phyloP scores from a whole-genome alignment of 345 rosid species.

The Sonneratia alba region DNA sequence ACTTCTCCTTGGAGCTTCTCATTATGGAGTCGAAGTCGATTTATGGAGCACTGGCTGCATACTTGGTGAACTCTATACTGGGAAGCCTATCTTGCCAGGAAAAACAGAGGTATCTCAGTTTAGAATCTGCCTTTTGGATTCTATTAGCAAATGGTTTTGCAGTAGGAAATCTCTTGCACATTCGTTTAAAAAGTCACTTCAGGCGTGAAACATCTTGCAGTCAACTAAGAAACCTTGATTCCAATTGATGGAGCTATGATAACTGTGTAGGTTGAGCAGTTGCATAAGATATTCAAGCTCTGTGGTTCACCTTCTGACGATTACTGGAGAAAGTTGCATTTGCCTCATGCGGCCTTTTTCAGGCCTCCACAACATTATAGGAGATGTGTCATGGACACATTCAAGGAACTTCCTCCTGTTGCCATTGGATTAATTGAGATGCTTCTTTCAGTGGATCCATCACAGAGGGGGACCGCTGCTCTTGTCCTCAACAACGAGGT shows the following conservation, averaged over 20 bases:
- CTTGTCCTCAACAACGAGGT: slow-evolving; percentile 31
- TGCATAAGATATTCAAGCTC: slow-evolving; percentile 36
- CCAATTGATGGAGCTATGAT: too few species aligned
- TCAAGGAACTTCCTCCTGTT: slow-evolving; percentile 32
- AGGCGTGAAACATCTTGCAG: too few species aligned
- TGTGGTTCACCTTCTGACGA: slow-evolving; percentile 41
- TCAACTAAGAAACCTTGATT: too few species aligned
- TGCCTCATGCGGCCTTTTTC: slow-evolving; percentile 31
- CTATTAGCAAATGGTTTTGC: too few species aligned
- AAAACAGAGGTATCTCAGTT: slow-evolving; percentile 27
- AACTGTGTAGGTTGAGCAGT: slow-evolving; percentile 30
- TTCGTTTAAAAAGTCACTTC: too few species aligned
- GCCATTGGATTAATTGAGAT: slow-evolving; percentile 17
- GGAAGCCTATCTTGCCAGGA: slow-evolving; percentile 42
- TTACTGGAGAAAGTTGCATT: slow-evolving; percentile 35
- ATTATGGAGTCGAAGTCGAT: slow-evolving; percentile 31
- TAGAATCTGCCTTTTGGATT: too few species aligned
- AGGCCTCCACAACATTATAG: slow-evolving; percentile 33
- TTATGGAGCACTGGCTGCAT: slow-evolving; percentile 39
- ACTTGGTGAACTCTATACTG: slow-evolving; percentile 30
- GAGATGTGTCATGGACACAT: slow-evolving; percentile 28
- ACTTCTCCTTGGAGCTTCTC: slow-evolving; percentile 34
- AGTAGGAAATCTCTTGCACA: too few species aligned
- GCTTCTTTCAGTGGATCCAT: slow-evolving; percentile 31
- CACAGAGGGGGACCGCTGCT: slow-evolving; percentile 21